A percentile compares a stretch with the other conserved stretches of the same genome.
Evolutionary conservation across 495 filamentous ascomycete genomes (phyloP).

Genomic region (Tetracladium setigerum): DNA sequence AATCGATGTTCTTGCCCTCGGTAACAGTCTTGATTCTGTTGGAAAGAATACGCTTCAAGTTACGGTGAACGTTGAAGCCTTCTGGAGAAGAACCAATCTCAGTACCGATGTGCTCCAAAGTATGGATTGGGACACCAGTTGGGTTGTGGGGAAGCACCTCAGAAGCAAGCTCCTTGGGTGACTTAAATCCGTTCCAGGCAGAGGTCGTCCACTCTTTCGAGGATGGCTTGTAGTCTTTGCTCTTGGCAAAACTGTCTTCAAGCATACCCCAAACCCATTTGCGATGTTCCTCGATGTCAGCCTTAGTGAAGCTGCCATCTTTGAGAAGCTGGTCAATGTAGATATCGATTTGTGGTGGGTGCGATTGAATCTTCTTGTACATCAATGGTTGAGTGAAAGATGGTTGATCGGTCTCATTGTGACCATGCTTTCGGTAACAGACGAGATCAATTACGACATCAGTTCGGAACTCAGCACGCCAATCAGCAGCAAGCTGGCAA

Average conservation of each 20-base stretch:
- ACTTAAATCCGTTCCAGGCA: conserved; percentile 98
- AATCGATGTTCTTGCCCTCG: conserved; percentile 93
- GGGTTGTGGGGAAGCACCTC: conserved; percentile 91
- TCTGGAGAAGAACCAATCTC: conserved; percentile 70
- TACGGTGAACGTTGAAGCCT: conserved; percentile 81
- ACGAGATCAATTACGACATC: conserved; percentile 97
- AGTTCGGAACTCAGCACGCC: conserved; percentile 94
- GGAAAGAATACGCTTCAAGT: conserved; percentile 91
- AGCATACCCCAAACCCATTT: conserved; percentile 99
- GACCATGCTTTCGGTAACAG: conserved; percentile 97
- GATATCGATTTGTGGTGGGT: conserved; percentile 72
- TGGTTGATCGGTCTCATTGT: conserved; percentile 99
- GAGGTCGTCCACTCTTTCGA: conserved; percentile 97
- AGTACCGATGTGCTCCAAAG: conserved; percentile 70
- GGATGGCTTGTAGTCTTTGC: conserved; percentile 94
- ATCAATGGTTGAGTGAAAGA: conserved; percentile 99
- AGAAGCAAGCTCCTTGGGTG: conserved; percentile 91
- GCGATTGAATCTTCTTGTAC: conserved; percentile 91
- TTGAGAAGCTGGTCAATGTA: conserved; percentile 84
- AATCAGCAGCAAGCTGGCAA: conserved; percentile 92
- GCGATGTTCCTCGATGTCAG: conserved; percentile 97
- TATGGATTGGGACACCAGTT: conserved; percentile 65
- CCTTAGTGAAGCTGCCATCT: conserved; percentile 91
- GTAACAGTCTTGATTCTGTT: conserved; percentile 86
- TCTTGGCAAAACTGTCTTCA: conserved; percentile 90